A percentile compares a stretch with the other conserved stretches of the same genome.
These are phyloP conservation scores for Wickerhamomyces pijperi DNA, from an alignment of 805 yeast genomes.

Conservation along the genomic window DNA sequence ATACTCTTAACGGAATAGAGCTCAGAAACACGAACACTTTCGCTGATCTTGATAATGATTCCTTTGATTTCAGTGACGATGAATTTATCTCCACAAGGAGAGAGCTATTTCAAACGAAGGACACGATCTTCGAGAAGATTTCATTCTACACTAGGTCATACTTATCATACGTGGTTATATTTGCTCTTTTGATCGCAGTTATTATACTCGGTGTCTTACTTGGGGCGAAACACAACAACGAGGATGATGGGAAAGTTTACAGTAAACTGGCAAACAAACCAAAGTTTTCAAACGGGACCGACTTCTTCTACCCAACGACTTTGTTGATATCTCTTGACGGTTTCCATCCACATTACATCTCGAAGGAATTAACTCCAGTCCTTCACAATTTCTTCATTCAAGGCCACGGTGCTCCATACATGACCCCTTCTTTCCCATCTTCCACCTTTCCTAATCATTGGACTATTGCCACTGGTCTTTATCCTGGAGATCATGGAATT, in stretches of 20 bases:
- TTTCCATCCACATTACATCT: slow-evolving; percentile 81
- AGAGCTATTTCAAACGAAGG: slow-evolving; percentile 3
- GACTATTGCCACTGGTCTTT: slow-evolving; percentile 78
- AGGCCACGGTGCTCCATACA: slow-evolving; percentile 62
- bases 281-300: slow-evolving; percentile 14
- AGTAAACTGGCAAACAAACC: not conserved
- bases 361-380: slow-evolving; percentile 55
- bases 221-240: slow-evolving; percentile 4
- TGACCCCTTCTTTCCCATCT: slow-evolving; percentile 82
- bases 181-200: slow-evolving; percentile 7
- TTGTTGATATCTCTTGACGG: slow-evolving; percentile 77
- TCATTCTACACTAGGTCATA: slow-evolving; percentile 2
- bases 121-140: slow-evolving; percentile 1
- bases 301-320: slow-evolving; percentile 52
- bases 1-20: slow-evolving; percentile 15
- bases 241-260: not conserved
- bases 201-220: slow-evolving; percentile 11
- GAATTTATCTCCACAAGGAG: slow-evolving; percentile 13
- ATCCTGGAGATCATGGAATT: slow-evolving; percentile 79
- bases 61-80: slow-evolving; percentile 19
- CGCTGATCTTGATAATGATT: slow-evolving; percentile 10
- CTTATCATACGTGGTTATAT: slow-evolving; percentile 2
- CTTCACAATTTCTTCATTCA: slow-evolving; percentile 44
- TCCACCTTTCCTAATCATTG: slow-evolving; percentile 90
- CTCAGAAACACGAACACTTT: slow-evolving; percentile 5